Evolutionary conservation across 2,329 filamentous ascomycete genomes (phyloP).

Genomic region (Penicillium sclerotigenum): DNA sequence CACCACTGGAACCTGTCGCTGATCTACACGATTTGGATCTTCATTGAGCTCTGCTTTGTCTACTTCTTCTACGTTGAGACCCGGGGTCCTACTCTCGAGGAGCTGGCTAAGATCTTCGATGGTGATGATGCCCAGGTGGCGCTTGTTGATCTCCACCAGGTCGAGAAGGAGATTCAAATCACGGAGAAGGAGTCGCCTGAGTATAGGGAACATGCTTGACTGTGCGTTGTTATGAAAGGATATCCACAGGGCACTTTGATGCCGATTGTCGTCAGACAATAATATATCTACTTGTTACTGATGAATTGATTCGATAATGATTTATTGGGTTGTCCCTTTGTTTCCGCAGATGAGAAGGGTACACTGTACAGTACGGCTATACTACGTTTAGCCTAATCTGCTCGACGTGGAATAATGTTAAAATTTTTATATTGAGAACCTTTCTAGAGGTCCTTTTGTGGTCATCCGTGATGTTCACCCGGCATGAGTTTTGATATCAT

Average conservation of each 20-base stretch:
- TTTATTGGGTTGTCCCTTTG: no score
- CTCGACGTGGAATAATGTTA: no score
- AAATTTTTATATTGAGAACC: no score
- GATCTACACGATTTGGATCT: conserved; percentile 31
- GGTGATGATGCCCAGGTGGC: conserved; percentile 54
- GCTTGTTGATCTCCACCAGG: conserved; percentile 53
- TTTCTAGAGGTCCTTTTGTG: no score
- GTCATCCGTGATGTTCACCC: no score
- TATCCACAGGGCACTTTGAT: not conserved
- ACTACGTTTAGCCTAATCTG: no score
- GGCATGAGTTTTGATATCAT: no score
- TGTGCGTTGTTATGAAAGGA: not conserved
- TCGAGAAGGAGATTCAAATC: conserved; percentile 22
- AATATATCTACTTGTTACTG: not conserved
- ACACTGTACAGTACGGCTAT: no score
- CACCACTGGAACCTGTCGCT: conserved; percentile 26
- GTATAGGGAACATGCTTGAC: not conserved
- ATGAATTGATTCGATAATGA: not conserved
- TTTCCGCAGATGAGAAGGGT: not conserved
- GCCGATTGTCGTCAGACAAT: not conserved
- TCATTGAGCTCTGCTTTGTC: conserved; percentile 33
- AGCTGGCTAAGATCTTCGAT: conserved; percentile 68
- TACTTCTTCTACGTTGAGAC: conserved; percentile 56
- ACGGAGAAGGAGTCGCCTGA: not conserved
- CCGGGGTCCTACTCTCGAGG: conserved; percentile 66